Base-by-base conservation (phyloP, 352 stramenopile species). In the Pythium myriotylum region DNA sequence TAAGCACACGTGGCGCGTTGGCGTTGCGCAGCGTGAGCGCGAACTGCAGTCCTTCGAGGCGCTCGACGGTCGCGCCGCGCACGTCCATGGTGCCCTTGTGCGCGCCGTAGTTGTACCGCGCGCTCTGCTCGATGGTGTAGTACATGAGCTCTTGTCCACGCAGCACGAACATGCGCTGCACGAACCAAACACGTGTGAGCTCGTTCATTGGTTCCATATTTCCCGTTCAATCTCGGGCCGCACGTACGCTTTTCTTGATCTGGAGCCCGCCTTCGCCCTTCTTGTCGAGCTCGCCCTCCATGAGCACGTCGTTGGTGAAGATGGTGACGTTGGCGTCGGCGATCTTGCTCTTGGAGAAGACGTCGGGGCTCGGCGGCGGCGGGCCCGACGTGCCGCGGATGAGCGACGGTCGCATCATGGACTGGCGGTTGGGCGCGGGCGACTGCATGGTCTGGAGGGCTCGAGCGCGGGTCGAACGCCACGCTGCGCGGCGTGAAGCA, bases 81-180 rank as follows among this genome's bases (percentile, higher is more conserved):
- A 89, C 58, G 52, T 87, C 62, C 69, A 83, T 78, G n/a, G 74
- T 72, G 47, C 81, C 81, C 49, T 91, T 89, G 27, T 89, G 67
- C 26, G 67, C 77, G 12, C 81, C 81, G 26, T 83, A 83, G 19
- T 75, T 76, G 60, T 81, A 72, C 17, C 55, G 76, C 73, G 55
- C 53, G 73, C 51, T 69, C 62, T 53, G 45, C 35, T 85, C 76
- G 9, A 86, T 67, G 2, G 77, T 86, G 62, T 88, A 91, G 72
- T 91, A 89, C 55, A 73, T 79, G 17, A 91, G 63, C 65, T 88
- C 76, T 39, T 89, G 79, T 8, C 81, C 79, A 17, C 81, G 81
- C 27, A 91, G 59, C 45, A 89, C 79, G 49, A 91, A 89, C 54
- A 89, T 81, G 40, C 81, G 77, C 81, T 91, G 54, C n/a, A n/a